A percentile compares a stretch with the other conserved stretches of the same genome.
These are phyloP conservation scores for Rhizopus delemar DNA, from an alignment of 371 early-diverging fungal genomes.

Conservation along the genomic window DNA sequence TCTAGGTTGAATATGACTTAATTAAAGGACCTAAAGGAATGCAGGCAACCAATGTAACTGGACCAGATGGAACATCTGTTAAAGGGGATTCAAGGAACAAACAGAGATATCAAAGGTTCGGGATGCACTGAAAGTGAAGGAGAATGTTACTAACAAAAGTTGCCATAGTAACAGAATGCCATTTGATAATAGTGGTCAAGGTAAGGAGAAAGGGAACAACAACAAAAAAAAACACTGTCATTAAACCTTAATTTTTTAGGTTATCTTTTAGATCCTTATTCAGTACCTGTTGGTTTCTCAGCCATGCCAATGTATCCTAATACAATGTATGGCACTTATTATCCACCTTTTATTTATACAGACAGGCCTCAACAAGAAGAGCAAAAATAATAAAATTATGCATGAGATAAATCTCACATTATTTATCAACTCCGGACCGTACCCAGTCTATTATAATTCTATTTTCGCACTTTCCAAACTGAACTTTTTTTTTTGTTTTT, in stretches of 20 bases:
- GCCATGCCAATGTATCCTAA: conserved; percentile 5
- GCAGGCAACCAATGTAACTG: conserved; percentile 83
- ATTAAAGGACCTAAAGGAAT: conserved; percentile 81
- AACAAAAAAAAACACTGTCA: too few relatives aligned
- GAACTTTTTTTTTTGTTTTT: background rate
- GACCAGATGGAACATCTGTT: conserved; percentile 72
- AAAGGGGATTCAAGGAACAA: conserved; percentile 68
- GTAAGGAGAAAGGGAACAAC: too few relatives aligned
- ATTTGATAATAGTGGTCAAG: too few relatives aligned
- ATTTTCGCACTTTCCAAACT: background rate
- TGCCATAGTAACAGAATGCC: conserved; percentile 2
- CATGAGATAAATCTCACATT: background rate
- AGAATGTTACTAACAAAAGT: too few relatives aligned
- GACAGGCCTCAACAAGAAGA: too few relatives aligned
- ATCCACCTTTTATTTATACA: too few relatives aligned
- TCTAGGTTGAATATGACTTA: conserved; percentile 81
- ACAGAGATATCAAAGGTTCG: conserved; percentile 15
- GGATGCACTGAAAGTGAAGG: too few relatives aligned
- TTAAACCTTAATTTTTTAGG: background rate
- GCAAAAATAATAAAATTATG: conserved; percentile 1
- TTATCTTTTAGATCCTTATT: conserved; percentile 16
- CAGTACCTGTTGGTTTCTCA: background rate
- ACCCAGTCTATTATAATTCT: too few relatives aligned
- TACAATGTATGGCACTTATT: background rate
- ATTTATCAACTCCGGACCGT: too few relatives aligned